These are phyloP conservation scores for Fraxinus latifolia DNA, from an alignment of 305 asterid species.

Conservation along the genomic window DNA sequence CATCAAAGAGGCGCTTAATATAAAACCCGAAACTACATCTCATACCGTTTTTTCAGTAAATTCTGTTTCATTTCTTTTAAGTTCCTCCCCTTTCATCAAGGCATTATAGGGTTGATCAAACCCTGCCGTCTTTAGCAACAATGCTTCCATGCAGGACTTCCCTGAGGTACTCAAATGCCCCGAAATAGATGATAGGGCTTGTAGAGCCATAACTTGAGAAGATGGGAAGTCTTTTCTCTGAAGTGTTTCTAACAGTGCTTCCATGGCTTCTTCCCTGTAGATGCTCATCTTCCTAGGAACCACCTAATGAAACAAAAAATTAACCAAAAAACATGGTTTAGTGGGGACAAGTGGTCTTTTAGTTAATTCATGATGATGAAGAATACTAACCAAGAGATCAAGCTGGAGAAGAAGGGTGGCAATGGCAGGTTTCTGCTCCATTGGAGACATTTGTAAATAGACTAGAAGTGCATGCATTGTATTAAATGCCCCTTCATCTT, in stretches of 20 bases:
- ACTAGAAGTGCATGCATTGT: constrained; percentile 79
- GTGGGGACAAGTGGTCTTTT: background rate
- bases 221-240: constrained; percentile 64
- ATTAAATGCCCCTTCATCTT: constrained; percentile 80
- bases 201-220: constrained; percentile 62
- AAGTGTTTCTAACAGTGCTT: constrained; percentile 64
- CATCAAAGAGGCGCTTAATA: background rate
- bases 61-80: constrained; percentile 32
- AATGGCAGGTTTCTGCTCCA: constrained; percentile 73
- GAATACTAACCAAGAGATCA: constrained; percentile 64
- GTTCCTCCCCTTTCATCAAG: constrained; percentile 38
- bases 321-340: background rate
- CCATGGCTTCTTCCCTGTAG: constrained; percentile 82
- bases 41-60: constrained; percentile 41
- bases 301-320: constrained; percentile 32
- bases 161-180: constrained; percentile 48
- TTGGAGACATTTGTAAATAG: constrained; percentile 72
- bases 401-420: constrained; percentile 82
- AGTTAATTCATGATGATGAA: constrained; percentile 9
- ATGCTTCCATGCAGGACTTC: constrained; percentile 53
- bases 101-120: constrained; percentile 47
- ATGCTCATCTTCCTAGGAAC: constrained; percentile 83
- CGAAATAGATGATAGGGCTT: constrained; percentile 51
- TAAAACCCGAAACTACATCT: background rate
- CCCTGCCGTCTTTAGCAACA: constrained; percentile 70